Evolutionary conservation across 2,329 filamentous ascomycete species (phyloP).

Genomic region (Hirsutella thompsonii): DNA sequence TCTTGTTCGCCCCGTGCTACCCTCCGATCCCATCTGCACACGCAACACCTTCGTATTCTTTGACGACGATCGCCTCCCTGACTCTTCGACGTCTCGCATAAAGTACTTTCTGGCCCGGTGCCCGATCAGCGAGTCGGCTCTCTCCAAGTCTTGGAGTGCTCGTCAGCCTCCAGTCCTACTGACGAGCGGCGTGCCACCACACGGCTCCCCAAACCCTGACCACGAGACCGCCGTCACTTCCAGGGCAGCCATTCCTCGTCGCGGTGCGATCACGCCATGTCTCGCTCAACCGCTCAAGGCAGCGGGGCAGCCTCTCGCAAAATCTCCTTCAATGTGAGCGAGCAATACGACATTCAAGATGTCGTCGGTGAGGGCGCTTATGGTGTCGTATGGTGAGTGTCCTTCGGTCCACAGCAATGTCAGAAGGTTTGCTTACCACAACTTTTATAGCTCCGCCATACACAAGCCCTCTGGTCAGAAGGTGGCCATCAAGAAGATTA

Average conservation of each 20-base stretch:
- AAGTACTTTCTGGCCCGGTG: too few relatives aligned
- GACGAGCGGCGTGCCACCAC: too few relatives aligned
- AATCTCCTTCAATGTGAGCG: slow-evolving; percentile 99
- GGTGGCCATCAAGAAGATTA: slow-evolving; percentile 99
- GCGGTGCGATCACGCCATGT: slow-evolving; percentile 26
- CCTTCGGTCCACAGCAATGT: background rate
- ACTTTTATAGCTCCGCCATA: slow-evolving; percentile 62
- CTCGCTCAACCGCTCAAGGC: slow-evolving; percentile 42
- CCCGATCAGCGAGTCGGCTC: too few relatives aligned
- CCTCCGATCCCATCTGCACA: too few relatives aligned
- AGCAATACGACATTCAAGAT: slow-evolving; percentile 99
- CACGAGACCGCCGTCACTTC: background rate
- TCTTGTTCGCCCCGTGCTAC: too few relatives aligned
- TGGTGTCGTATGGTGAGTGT: slow-evolving; percentile 85
- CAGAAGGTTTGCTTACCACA: background rate
- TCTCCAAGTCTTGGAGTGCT: too few relatives aligned
- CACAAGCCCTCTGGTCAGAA: slow-evolving; percentile 98
- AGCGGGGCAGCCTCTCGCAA: slow-evolving; percentile 61
- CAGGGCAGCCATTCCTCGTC: background rate
- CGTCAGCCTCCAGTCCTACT: too few relatives aligned
- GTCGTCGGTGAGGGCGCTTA: slow-evolving; percentile 98
- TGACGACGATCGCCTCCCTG: too few relatives aligned
- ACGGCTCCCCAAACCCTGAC: background rate
- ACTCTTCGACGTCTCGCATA: too few relatives aligned
- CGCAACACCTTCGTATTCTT: too few relatives aligned